Conservation (phyloP, 106 monocot species). For the Dioscorea alata region DNA sequence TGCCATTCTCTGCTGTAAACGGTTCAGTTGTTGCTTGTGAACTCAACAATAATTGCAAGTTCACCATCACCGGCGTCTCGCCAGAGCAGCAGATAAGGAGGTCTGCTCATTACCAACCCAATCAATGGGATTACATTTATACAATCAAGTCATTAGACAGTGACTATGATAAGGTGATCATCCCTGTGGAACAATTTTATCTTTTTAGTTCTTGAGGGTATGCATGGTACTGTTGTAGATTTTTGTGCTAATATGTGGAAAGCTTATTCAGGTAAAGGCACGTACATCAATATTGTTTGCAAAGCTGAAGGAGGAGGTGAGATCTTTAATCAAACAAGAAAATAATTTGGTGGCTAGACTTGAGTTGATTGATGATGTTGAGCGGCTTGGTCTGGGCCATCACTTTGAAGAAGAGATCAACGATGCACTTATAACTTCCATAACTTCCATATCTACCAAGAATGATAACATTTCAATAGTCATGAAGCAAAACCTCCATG, state of each 20-base stretch:
- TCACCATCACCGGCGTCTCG: not conserved
- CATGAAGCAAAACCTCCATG: slow-evolving; percentile 7
- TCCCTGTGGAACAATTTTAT: too few species aligned
- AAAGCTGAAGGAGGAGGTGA: slow-evolving; percentile 11
- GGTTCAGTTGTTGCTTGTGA: too few species aligned
- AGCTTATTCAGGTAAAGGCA: slow-evolving; percentile 1
- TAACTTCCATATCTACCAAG: not conserved
- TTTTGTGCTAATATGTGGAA: not conserved
- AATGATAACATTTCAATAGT: not conserved
- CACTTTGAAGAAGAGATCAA: slow-evolving; percentile 13
- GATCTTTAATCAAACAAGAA: not conserved
- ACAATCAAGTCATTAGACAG: not conserved
- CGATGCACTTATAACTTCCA: not conserved
- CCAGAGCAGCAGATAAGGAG: not conserved
- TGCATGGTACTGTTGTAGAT: not conserved
- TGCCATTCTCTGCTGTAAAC: too few species aligned
- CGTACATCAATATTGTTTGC: not conserved
- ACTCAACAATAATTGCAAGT: too few species aligned
- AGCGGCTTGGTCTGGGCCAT: slow-evolving; percentile 12
- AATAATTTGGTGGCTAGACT: not conserved
- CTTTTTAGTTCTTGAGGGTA: too few species aligned
- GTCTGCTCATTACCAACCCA: slow-evolving; percentile 7
- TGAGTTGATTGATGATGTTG: slow-evolving; percentile 11
- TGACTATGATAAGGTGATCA: not conserved
- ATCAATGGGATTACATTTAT: slow-evolving; percentile 1